These are phyloP conservation scores for Fusarium musae DNA, from an alignment of 2,329 filamentous ascomycete genomes.

Conservation along the genomic window DNA sequence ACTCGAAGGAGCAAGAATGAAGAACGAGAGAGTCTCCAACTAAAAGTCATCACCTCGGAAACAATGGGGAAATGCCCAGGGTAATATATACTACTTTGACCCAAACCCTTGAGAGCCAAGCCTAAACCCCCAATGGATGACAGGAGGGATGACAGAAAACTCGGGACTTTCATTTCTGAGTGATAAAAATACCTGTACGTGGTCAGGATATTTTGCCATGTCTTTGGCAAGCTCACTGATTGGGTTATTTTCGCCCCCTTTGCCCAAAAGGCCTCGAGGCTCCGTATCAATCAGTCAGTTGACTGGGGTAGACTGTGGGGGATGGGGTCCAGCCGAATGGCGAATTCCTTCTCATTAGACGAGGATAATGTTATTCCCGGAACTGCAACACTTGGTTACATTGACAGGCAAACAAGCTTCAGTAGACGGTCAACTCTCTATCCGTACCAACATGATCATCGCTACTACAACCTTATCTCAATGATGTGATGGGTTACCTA, in stretches of 20 bases:
- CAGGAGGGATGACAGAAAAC: background rate
- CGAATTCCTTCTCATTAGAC: slow-evolving; percentile 8
- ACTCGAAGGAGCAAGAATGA: background rate
- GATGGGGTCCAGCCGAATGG: slow-evolving; percentile 20
- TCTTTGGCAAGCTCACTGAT: background rate
- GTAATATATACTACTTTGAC: slow-evolving; percentile 27
- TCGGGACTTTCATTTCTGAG: background rate
- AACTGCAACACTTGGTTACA: background rate
- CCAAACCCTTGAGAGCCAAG: slow-evolving; percentile 18
- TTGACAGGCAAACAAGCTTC: background rate
- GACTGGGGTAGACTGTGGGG: slow-evolving; percentile 34
- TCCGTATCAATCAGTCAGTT: slow-evolving; percentile 19
- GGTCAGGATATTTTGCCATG: background rate
- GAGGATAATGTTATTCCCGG: slow-evolving; percentile 6
- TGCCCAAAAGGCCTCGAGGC: background rate
- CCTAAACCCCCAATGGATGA: slow-evolving; percentile 23
- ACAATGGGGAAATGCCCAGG: slow-evolving; percentile 18
- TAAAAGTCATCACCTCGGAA: slow-evolving; percentile 4
- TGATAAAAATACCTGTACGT: background rate
- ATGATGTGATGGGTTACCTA: background rate
- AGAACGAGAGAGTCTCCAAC: background rate
- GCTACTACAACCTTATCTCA: background rate
- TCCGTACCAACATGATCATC: background rate
- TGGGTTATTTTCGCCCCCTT: background rate
- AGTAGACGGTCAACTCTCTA: background rate